Evolutionary conservation across 768 basidiomycete species (phyloP), one percentile per base, ranked within the genome.

Genomic region (Leccinellum albellum): DNA sequence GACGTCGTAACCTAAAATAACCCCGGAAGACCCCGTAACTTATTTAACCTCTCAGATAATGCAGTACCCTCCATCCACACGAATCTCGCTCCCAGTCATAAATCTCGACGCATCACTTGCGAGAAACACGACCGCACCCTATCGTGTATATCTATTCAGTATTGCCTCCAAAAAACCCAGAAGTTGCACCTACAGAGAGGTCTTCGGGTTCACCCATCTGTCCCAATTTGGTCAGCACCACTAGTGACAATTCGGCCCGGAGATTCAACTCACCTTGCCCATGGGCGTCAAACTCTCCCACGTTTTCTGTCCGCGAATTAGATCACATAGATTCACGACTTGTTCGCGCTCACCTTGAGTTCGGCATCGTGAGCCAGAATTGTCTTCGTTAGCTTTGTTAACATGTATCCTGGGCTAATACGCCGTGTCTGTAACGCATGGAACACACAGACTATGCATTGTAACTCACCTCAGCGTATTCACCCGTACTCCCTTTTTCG

Each of bases 131-230:
- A 96, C 80, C 24, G 95, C 93, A 17, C 90, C 90, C 88, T 90
- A 67, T 20, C 24, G 1, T 4, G 29, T 54, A 55, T 14, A 23
- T n/a, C 3, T 12, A 42, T 42, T 59, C 28, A 64, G 48, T 40
- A 37, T 6, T 10, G 14, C 13, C 23, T 26, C 29, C 9, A 35
- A 23, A 0, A 3, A 35, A 45, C 4, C 21, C 54, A 48, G 28
- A 28, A 55, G 21, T 55, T 12, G 5, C 33, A 75, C 82, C 26
- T 63, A 87, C 91, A 61, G 92, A 84, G 59, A 96, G 77, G 67
- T 98, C 96, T 61, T 95, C 91, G 10, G 95, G 94, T 59, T 95
- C 87, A 50, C 92, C 95, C 82, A 98, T 85, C 89, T 90, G 32
- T 42, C 57, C 26, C n/a, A 15, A 20, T 53, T 54, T 10, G 29